Conservation (phyloP, 371 early-diverging fungal species). For the Mucor circinelloides region DNA sequence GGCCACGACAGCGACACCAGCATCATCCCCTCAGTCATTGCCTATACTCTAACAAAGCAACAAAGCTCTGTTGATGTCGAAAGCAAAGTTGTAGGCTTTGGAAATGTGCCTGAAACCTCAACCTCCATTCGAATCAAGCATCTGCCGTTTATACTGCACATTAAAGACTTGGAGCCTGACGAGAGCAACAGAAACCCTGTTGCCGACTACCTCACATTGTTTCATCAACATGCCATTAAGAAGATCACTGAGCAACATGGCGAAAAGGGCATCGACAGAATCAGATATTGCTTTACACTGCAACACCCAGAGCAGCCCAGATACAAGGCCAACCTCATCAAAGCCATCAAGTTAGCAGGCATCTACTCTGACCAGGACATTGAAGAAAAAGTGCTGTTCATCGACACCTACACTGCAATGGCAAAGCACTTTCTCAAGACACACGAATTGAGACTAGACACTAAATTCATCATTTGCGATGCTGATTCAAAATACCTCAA, state of each 20-base stretch:
- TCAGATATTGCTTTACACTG: constrained; percentile 15
- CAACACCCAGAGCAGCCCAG: not conserved
- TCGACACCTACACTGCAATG: constrained; percentile 11
- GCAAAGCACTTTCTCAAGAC: constrained; percentile 9
- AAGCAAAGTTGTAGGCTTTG: not conserved
- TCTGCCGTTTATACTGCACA: not conserved
- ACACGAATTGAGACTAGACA: not conserved
- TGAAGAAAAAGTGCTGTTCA: constrained; percentile 14
- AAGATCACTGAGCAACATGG: not conserved
- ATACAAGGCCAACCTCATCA: not conserved
- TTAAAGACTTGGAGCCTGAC: not conserved
- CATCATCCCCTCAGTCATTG: not conserved
- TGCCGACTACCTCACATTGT: not conserved
- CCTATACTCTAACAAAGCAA: not conserved
- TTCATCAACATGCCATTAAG: not conserved
- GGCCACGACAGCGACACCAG: not conserved
- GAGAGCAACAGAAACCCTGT: not conserved
- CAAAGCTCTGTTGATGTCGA: not conserved
- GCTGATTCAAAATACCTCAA: not conserved
- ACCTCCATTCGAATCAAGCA: not conserved
- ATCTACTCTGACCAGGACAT: constrained; percentile 4
- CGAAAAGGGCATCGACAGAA: not conserved
- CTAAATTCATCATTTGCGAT: constrained; percentile 12
- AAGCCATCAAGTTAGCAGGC: not conserved
- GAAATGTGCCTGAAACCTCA: constrained; percentile 4